Conservation (phyloP, 1,284 basidiomycete species). For the Ceratobasidium papillatum region DNA sequence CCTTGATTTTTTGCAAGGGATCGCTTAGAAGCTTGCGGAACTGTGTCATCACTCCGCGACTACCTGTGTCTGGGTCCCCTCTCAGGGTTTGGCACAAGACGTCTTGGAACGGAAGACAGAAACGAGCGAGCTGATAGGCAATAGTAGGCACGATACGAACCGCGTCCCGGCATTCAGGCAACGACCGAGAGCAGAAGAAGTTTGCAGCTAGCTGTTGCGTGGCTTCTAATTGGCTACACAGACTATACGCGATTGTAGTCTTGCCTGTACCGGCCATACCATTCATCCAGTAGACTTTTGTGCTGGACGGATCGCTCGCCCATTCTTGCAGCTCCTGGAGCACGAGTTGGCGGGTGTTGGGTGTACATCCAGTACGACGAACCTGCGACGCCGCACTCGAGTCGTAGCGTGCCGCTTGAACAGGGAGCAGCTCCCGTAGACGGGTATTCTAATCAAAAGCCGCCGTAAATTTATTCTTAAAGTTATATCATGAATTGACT, state of each 20-base stretch:
- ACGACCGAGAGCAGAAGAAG: no score
- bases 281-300: no score
- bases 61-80: background rate
- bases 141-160: background rate
- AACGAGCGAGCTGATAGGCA: conserved; percentile 18
- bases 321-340: background rate
- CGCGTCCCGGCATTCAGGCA: background rate
- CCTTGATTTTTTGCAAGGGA: background rate
- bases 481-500: background rate
- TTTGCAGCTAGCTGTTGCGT: background rate
- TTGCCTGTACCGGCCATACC: no score
- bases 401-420: background rate
- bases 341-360: background rate
- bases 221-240: background rate
- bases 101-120: background rate
- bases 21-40: background rate
- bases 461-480: no score
- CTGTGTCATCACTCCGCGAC: background rate
- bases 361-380: background rate
- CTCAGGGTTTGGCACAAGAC: background rate
- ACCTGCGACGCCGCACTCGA: background rate
- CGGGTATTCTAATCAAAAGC: background rate
- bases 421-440: background rate
- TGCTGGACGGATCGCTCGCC: background rate
- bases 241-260: background rate